Percentiles rank a stretch among this genome's conserved stretches.
These are phyloP conservation scores for Penicillium nordicum DNA, from an alignment of 2,329 filamentous ascomycete genomes.

Conservation along the genomic window DNA sequence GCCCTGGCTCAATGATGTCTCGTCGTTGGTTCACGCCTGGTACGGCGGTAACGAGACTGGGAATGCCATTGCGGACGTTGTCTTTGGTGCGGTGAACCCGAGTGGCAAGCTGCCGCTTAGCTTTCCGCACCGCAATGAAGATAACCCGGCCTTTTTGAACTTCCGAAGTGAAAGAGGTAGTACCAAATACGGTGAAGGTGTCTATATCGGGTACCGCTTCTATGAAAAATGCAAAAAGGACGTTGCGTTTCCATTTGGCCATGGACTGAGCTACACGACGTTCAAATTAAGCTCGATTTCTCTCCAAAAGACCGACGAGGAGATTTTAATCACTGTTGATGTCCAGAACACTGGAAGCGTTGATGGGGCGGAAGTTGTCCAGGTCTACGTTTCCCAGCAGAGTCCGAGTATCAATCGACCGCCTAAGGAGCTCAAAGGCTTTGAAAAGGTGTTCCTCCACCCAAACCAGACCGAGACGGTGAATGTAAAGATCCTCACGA, in stretches of 20 bases:
- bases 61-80: constrained; percentile 66
- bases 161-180: constrained; percentile 55
- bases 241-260: neutral
- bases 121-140: constrained; percentile 59
- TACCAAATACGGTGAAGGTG: constrained; percentile 50
- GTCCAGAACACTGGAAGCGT: neutral
- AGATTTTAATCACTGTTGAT: neutral
- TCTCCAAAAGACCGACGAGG: no score
- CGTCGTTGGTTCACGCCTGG: constrained; percentile 65
- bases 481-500: no score
- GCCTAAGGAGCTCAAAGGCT: neutral
- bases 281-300: neutral
- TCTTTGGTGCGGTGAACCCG: constrained; percentile 65
- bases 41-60: constrained; percentile 73
- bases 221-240: constrained; percentile 5
- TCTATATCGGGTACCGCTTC: constrained; percentile 55
- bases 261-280: neutral
- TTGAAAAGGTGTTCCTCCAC: neutral
- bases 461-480: no score
- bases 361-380: neutral
- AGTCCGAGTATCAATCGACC: neutral
- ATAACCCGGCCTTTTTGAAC: constrained; percentile 67
- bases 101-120: constrained; percentile 65
- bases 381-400: neutral
- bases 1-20: constrained; percentile 32